Evolutionary conservation across 257 asterid genomes (phyloP).

Genomic region (Lavandula angustifolia): DNA sequence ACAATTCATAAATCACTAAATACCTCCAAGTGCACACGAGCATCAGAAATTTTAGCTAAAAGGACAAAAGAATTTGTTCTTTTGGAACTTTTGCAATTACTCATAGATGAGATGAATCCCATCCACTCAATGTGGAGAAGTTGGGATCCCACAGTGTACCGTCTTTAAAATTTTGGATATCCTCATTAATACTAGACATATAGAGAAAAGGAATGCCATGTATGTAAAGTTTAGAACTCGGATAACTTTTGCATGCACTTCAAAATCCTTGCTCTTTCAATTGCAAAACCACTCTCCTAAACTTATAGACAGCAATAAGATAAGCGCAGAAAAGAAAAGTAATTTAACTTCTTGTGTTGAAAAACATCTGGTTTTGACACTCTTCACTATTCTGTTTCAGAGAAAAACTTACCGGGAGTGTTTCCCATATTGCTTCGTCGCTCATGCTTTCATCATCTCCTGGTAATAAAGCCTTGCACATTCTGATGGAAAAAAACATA

Average conservation of each 20-base stretch:
- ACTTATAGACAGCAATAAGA: constrained; percentile 16
- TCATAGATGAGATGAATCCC: neutral
- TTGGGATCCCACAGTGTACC: neutral
- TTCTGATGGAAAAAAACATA: constrained; percentile 52
- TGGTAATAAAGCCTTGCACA: constrained; percentile 94
- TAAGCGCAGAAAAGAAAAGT: constrained; percentile 18
- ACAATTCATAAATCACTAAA: constrained; percentile 4
- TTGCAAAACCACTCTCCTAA: constrained; percentile 22
- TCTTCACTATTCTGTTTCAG: constrained; percentile 19
- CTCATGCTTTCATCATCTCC: constrained; percentile 95
- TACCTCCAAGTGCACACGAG: constrained; percentile 9
- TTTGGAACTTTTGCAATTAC: constrained; percentile 16
- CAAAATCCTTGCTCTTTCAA: neutral
- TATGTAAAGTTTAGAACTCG: neutral
- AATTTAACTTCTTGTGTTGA: constrained; percentile 19
- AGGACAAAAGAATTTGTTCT: neutral
- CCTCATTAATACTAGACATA: neutral
- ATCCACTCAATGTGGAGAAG: neutral
- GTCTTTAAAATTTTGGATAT: neutral
- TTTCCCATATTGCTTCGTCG: constrained; percentile 95
- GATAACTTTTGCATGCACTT: constrained; percentile 22
- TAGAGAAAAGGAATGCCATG: neutral
- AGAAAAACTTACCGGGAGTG: constrained; percentile 83
- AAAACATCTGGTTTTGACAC: constrained; percentile 23
- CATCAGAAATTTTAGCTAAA: constrained; percentile 1